Evolutionary conservation across 2,329 filamentous ascomycete species (phyloP), one percentile per base, ranked within the genome.

Genomic region (Claviceps cyperi): DNA sequence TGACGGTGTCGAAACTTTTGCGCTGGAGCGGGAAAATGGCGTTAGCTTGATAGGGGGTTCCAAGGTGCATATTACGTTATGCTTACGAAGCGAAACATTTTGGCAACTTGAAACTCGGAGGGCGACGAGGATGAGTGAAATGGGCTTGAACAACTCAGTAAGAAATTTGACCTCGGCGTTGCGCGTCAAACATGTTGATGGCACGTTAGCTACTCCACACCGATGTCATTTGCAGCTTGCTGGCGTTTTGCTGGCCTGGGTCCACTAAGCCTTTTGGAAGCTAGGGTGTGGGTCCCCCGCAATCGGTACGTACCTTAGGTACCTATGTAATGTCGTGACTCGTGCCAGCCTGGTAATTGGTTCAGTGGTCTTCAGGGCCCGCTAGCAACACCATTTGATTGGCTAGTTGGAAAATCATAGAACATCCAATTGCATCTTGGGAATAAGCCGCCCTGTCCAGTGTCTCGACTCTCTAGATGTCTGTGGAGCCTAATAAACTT

Each of bases 1-100:
- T 97, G 64, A 97, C 80, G 57, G 94, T 86, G 73, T 97, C 90
- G 67, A 86, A 77, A 57, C 84, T 77, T 75, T 88, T 90, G 69
- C 75, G 78, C 84, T 89, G 61, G 39, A 11, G n/a, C 43, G 32
- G 19, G 15, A n/a, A 43, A 19, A 22, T 49, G 39, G 5, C 14
- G 8, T 43, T 49, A 43, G 47, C 40, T 49, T 48, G 13, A 13
- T 39, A 13, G 1, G 9, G 28, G 8, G 8, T 22, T 39, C 11
- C 4, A 3, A 17, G 19, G 11, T 28, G 11, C 14, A 38, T 21
- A 13, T 8, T 5, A 4, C 2, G 17, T 32, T 43, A 13, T 17
- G 46, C 58, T 53, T 43, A 60, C 58, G 36, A 60, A 59, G 36
- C 55, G 47, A 21, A 60, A 60, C 58, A 60, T 60, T 11, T 37